phyloP scores from a whole-genome alignment of 306 rosid genomes.

The Aeschynomene evenia region DNA sequence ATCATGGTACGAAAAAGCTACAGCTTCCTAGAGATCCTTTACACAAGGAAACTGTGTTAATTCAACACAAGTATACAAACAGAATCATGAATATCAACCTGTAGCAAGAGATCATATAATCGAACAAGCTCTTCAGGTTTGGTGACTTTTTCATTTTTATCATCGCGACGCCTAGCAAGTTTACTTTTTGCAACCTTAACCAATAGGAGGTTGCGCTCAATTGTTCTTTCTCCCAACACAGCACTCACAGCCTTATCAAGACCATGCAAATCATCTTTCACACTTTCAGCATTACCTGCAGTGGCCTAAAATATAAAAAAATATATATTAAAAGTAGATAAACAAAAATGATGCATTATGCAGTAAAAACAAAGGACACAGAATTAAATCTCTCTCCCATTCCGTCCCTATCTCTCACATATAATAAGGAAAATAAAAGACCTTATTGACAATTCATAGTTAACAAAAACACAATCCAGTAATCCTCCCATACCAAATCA shows the following conservation, averaged over 20 bases:
- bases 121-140: slow-evolving; percentile 99
- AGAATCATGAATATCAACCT: slow-evolving; percentile 51
- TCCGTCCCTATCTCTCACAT: background rate
- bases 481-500: slow-evolving; percentile 76
- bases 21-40: background rate
- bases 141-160: slow-evolving; percentile 88
- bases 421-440: background rate
- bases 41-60: slow-evolving; percentile 16
- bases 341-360: background rate
- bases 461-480: slow-evolving; percentile 22
- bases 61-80: slow-evolving; percentile 11
- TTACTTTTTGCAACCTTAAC: slow-evolving; percentile 87
- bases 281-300: slow-evolving; percentile 82
- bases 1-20: slow-evolving; percentile 21
- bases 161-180: slow-evolving; percentile 74
- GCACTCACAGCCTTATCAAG: slow-evolving; percentile 98
- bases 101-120: slow-evolving; percentile 80
- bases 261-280: slow-evolving; percentile 90
- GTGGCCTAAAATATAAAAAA: slow-evolving; percentile 58
- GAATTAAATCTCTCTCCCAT: background rate
- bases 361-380: background rate
- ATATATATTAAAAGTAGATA: slow-evolving; percentile 17
- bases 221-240: slow-evolving; percentile 86
- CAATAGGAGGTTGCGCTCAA: slow-evolving; percentile 88
- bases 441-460: slow-evolving; percentile 9